Evolutionary conservation across 345 rosid species (phyloP).

Genomic region (Linum usitatissimum): DNA sequence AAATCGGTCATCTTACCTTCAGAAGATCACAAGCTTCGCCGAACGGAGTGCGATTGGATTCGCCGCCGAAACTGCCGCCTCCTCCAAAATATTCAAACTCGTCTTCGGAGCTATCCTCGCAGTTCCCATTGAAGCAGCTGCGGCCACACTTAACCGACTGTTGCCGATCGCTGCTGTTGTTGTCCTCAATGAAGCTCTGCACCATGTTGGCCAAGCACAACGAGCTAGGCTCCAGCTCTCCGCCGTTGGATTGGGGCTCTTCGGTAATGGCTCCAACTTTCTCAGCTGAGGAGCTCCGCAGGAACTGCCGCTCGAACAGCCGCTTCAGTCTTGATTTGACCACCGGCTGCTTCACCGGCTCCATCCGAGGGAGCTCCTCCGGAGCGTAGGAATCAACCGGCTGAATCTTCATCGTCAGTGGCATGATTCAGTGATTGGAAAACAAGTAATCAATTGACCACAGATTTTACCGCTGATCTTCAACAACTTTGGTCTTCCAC

Average conservation of each 20-base stretch:
- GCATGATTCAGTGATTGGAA: constrained; percentile 22
- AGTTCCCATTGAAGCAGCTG: constrained; percentile 49
- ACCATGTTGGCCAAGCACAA: constrained; percentile 67
- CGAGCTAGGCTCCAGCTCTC: constrained; percentile 76
- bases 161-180: constrained; percentile 49
- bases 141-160: constrained; percentile 27
- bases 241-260: constrained; percentile 30
- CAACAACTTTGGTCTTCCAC: not conserved
- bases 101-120: constrained; percentile 64
- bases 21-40: constrained; percentile 49
- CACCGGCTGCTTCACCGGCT: constrained; percentile 47
- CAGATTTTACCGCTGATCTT: not conserved
- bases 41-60: constrained; percentile 19
- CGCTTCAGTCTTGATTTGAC: constrained; percentile 71
- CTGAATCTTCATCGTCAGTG: constrained; percentile 64
- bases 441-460: not conserved
- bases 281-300: constrained; percentile 36
- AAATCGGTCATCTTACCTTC: constrained; percentile 32
- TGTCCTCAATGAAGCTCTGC: constrained; percentile 63
- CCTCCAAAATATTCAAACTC: constrained; percentile 31
- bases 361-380: constrained; percentile 28
- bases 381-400: constrained; percentile 43
- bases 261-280: constrained; percentile 20
- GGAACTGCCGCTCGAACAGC: constrained; percentile 75
- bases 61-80: constrained; percentile 24